Conservation (phyloP, 2,329 filamentous ascomycete species). For the Apiospora phragmitis region DNA sequence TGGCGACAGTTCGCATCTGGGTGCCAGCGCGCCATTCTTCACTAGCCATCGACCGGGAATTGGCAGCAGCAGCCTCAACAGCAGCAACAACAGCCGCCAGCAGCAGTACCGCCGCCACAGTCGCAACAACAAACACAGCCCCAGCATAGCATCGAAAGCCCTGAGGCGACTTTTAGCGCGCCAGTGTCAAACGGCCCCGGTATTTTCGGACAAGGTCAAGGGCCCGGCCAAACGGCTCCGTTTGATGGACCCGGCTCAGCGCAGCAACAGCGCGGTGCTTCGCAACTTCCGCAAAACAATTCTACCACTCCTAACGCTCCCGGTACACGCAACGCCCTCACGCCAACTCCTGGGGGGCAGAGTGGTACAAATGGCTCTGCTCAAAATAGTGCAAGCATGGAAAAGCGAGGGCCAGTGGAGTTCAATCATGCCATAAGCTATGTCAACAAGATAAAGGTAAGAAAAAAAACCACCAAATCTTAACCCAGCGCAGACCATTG, state of each 20-base stretch:
- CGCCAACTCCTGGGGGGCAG: conserved; percentile 59
- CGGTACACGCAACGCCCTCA: conserved; percentile 54
- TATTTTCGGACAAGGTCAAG: conserved; percentile 46
- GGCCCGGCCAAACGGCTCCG: conserved; percentile 27
- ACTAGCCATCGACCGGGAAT: conserved; percentile 46
- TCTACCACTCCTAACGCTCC: conserved; percentile 43
- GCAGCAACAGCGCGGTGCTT: conserved; percentile 32
- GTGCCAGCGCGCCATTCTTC: conserved; percentile 45
- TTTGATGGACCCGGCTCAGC: conserved; percentile 32
- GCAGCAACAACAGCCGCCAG: not conserved
- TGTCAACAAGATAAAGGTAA: conserved; percentile 98
- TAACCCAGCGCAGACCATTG: not conserved
- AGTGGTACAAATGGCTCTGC: conserved; percentile 62
- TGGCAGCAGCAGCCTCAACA: conserved; percentile 48
- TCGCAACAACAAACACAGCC: conserved; percentile 49
- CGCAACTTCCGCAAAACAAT: conserved; percentile 29
- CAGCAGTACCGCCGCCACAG: conserved; percentile 24
- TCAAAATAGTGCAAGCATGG: conserved; percentile 60
- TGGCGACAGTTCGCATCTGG: conserved; percentile 36
- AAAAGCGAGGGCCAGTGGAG: conserved; percentile 91
- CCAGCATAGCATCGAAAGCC: conserved; percentile 62
- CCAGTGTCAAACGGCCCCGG: conserved; percentile 52
- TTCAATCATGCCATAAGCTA: conserved; percentile 99
- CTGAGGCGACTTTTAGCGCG: conserved; percentile 62
- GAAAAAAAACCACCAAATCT: conserved; percentile 24